A percentile compares a stretch with the other conserved stretches of the same genome.
phyloP scores from a whole-genome alignment of 495 filamentous ascomycete genomes.

The Podospora conica region DNA sequence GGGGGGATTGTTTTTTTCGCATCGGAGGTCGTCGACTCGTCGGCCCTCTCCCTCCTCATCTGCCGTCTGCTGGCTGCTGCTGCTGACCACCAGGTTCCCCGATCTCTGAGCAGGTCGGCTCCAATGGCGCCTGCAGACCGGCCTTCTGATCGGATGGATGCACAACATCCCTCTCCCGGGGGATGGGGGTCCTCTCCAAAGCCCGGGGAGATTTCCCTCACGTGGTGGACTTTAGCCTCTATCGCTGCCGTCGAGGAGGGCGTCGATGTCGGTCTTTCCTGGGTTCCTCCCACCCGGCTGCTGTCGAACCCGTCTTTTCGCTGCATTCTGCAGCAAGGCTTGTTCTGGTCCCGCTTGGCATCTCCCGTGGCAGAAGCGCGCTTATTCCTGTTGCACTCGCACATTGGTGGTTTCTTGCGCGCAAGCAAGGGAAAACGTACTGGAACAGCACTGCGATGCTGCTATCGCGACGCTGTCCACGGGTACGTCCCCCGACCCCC shows the following conservation, averaged over 20 bases:
- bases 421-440: neutral
- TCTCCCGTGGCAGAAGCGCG: constrained; percentile 2
- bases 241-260: constrained; percentile 12
- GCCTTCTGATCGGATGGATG: constrained; percentile 2
- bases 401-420: constrained; percentile 6
- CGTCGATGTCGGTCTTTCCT: constrained; percentile 6
- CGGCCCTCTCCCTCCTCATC: neutral
- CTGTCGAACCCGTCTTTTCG: constrained; percentile 13
- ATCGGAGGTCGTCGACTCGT: neutral
- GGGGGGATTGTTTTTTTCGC: neutral
- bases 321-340: constrained; percentile 14
- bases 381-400: constrained; percentile 3
- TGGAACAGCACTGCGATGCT: neutral
- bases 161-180: constrained; percentile 11
- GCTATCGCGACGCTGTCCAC: constrained; percentile 8
- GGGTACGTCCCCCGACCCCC: constrained; percentile 21
- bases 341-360: constrained; percentile 7
- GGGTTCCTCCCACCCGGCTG: constrained; percentile 1
- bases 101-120: neutral
- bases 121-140: constrained; percentile 12
- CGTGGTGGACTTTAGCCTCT: constrained; percentile 11
- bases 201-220: neutral
- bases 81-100: constrained; percentile 4
- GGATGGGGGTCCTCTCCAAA: neutral
- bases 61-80: neutral